These are phyloP conservation scores for Verticillium tricorpus DNA, from an alignment of 2,329 filamentous ascomycete species.

Conservation along the genomic window DNA sequence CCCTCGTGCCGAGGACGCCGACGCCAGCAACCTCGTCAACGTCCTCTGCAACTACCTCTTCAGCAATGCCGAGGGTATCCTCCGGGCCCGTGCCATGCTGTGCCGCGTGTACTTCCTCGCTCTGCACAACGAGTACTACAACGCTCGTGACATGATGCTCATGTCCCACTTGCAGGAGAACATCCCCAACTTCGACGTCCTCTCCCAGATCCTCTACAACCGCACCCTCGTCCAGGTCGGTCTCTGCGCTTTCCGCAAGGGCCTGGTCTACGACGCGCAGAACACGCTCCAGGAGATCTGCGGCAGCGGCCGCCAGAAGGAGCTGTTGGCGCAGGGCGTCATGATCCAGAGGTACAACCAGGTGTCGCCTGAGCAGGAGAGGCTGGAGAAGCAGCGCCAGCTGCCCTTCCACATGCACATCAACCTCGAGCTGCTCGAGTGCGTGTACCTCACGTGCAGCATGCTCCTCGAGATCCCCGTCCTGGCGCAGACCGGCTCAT, in stretches of 20 bases:
- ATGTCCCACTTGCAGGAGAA: conserved; percentile 99
- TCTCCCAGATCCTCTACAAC: conserved; percentile 98
- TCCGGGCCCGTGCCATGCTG: conserved; percentile 92
- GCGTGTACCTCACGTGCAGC: conserved; percentile 96
- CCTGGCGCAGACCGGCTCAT: conserved; percentile 92
- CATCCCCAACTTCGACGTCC: conserved; percentile 93
- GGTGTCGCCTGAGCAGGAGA: conserved; percentile 95
- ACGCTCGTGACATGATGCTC: conserved; percentile 96
- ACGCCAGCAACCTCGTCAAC: conserved; percentile 74
- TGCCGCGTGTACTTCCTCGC: conserved; percentile 99
- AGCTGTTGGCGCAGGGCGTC: conserved; percentile 93
- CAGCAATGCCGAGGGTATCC: conserved; percentile 89
- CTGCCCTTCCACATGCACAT: conserved; percentile 99
- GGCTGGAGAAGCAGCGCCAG: conserved; percentile 93
- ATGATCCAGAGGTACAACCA: conserved; percentile 97
- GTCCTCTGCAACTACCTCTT: conserved; percentile 94
- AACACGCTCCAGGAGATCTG: conserved; percentile 98
- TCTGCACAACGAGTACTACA: conserved; percentile 96
- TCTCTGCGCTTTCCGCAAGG: conserved; percentile 95
- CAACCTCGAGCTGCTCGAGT: conserved; percentile 96
- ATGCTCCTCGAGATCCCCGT: conserved; percentile 99
- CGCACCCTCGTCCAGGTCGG: conserved; percentile 95
- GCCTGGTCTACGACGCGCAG: conserved; percentile 94
- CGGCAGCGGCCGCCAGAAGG: conserved; percentile 95
- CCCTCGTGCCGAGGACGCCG: conserved; percentile 61